Evolutionary conservation across 345 rosid genomes (phyloP), one percentile per base, ranked within the genome.

Genomic region (Durio zibethinus): DNA sequence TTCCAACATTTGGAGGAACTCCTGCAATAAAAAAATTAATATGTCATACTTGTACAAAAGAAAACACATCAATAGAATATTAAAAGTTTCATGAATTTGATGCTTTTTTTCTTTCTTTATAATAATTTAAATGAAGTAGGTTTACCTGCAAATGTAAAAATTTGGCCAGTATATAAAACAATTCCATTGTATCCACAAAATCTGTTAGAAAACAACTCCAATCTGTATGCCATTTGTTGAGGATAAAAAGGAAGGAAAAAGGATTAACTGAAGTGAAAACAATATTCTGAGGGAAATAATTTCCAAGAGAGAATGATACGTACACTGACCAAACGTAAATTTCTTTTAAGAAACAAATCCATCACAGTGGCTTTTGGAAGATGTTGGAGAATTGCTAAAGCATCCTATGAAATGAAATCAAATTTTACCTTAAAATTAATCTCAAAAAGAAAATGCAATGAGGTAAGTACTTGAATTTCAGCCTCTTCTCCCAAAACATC

Each of bases 161-260:
- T 91, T 48, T 88, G 78, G 92, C 89, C 83, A 27, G 84, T 76
- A 73, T 95, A 93, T 74, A 91, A 93, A 83, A 92, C 86, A 72
- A 93, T 78, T 61, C 95, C 99, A 10, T 93, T 91, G 81, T 91
- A 91, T 82, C 98, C 98, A 71, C 92, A 97, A 79, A 90, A 89
- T n/a, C 83, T 94, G 98, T 78, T 94, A 98, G 84, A 84, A 80
- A 56, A 89, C 86, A 42, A 93, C 95, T 71, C 96, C 98, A 77
- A 95, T 94, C 95, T 94, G 86, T 67, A 15, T 47, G 21, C 10
- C 45, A 33, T 35, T 82, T 67, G 78, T 70, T n/a, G n/a, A n/a
- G n/a, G n/a, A n/a, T n/a, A n/a, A n/a, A n/a, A n/a, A 42, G 67
- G 48, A n/a, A 16, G 29, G 7, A 62, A 25, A 40, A 18, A 27